Conservation (phyloP, 495 filamentous ascomycete species). For the Staphylotrichum tortipilum region DNA sequence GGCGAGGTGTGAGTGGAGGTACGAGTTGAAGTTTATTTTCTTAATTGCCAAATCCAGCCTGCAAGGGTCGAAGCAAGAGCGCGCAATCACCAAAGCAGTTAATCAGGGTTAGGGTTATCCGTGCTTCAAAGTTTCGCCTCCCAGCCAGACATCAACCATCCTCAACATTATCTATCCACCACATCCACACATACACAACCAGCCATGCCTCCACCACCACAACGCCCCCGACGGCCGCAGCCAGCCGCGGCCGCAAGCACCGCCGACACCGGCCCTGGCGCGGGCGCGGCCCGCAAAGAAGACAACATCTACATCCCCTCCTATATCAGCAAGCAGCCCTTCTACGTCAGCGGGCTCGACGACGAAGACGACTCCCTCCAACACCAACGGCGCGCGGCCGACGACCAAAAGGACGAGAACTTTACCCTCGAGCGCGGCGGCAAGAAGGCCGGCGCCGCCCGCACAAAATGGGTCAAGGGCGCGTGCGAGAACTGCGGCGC, state of each 20-base stretch:
- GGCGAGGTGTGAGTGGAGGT: not conserved
- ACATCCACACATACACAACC: not conserved
- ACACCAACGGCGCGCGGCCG: constrained; percentile 78
- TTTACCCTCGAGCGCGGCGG: constrained; percentile 56
- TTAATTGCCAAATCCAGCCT: too few relatives aligned
- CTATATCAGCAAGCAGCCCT: constrained; percentile 96
- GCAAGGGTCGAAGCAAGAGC: too few relatives aligned
- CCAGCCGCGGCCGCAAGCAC: constrained; percentile 1
- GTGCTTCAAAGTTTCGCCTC: not conserved
- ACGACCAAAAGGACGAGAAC: constrained; percentile 48
- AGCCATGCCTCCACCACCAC: constrained; percentile 13
- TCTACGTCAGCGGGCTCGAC: constrained; percentile 77
- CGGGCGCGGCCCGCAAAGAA: constrained; percentile 57
- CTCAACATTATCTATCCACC: not conserved
- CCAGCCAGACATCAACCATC: too few relatives aligned
- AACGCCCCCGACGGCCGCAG: constrained; percentile 10
- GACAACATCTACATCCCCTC: constrained; percentile 98
- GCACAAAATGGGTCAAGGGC: constrained; percentile 95
- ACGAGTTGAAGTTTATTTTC: too few relatives aligned
- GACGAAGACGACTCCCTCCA: constrained; percentile 84
- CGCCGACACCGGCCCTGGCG: constrained; percentile 19
- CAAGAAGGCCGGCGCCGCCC: constrained; percentile 67
- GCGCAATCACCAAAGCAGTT: too few relatives aligned
- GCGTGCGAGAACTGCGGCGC: constrained; percentile 97
- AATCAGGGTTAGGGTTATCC: constrained; percentile 4